phyloP scores from a whole-genome alignment of 768 basidiomycete species.

The Phylloporus arenicola region DNA sequence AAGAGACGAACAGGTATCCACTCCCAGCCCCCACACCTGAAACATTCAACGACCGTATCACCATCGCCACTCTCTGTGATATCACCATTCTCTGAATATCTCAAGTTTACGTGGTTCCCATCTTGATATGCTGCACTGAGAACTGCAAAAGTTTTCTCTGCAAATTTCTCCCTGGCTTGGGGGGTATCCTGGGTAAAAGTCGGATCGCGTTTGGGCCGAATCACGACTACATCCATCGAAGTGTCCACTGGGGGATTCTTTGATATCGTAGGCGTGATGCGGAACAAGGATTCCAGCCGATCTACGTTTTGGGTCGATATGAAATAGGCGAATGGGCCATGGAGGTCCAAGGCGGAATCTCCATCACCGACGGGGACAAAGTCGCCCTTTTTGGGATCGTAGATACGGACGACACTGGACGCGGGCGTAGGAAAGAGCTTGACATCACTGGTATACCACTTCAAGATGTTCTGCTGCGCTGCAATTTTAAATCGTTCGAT shows the following conservation, averaged over 20 bases:
- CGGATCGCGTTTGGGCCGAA: constrained; percentile 68
- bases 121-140: constrained; percentile 70
- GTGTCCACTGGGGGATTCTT: constrained; percentile 38
- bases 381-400: constrained; percentile 44
- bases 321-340: constrained; percentile 86
- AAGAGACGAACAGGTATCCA: constrained; percentile 70
- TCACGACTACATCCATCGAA: constrained; percentile 67
- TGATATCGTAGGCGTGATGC: constrained; percentile 62
- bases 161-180: constrained; percentile 45
- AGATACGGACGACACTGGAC: constrained; percentile 47
- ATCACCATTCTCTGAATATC: constrained; percentile 46
- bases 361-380: constrained; percentile 45
- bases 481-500: constrained; percentile 86
- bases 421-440: constrained; percentile 47
- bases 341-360: constrained; percentile 40
- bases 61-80: constrained; percentile 41
- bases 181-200: constrained; percentile 36
- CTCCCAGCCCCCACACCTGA: constrained; percentile 75
- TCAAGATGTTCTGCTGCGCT: constrained; percentile 64
- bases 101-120: constrained; percentile 62
- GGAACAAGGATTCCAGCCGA: constrained; percentile 78
- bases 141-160: constrained; percentile 46
- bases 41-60: constrained; percentile 65
- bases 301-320: constrained; percentile 78
- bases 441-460: constrained; percentile 62